Conservation (phyloP, 495 filamentous ascomycete genomes). For the Chaetomium fimeti region DNA sequence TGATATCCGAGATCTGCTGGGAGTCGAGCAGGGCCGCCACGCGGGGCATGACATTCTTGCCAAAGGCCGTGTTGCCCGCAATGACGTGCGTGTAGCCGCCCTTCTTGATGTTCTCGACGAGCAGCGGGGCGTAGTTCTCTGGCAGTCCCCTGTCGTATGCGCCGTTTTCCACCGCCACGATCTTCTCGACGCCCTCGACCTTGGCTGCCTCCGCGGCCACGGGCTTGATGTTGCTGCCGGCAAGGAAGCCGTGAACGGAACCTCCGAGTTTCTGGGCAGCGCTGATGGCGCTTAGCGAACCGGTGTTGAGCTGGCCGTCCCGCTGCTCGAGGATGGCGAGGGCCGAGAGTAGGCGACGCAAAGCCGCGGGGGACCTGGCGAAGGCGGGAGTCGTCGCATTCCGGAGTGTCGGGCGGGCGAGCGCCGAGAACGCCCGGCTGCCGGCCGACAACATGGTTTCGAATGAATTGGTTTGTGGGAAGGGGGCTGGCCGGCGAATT, state of each 20-base stretch:
- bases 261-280: conserved; percentile 87
- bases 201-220: conserved; percentile 87
- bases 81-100: conserved; percentile 88
- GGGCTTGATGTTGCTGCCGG: conserved; percentile 73
- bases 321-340: conserved; percentile 91
- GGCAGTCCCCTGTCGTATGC: conserved; percentile 93
- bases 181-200: conserved; percentile 84
- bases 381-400: conserved; percentile 33
- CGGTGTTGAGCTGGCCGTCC: conserved; percentile 78
- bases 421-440: conserved; percentile 35
- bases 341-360: conserved; percentile 76
- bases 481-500: background rate
- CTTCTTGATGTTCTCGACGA: conserved; percentile 94
- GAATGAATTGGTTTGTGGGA: conserved; percentile 17
- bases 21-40: conserved; percentile 90
- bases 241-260: conserved; percentile 79
- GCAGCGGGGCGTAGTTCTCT: conserved; percentile 90
- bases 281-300: conserved; percentile 81
- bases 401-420: conserved; percentile 30
- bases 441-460: conserved; percentile 31
- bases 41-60: conserved; percentile 92
- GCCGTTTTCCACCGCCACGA: conserved; percentile 81
- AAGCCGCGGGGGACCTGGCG: conserved; percentile 39
- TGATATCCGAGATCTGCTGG: conserved; percentile 92
- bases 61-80: conserved; percentile 89